Evolutionary conservation across 2,329 filamentous ascomycete species (phyloP), one percentile per base, ranked within the genome.

Genomic region (Aureobasidium sp.): DNA sequence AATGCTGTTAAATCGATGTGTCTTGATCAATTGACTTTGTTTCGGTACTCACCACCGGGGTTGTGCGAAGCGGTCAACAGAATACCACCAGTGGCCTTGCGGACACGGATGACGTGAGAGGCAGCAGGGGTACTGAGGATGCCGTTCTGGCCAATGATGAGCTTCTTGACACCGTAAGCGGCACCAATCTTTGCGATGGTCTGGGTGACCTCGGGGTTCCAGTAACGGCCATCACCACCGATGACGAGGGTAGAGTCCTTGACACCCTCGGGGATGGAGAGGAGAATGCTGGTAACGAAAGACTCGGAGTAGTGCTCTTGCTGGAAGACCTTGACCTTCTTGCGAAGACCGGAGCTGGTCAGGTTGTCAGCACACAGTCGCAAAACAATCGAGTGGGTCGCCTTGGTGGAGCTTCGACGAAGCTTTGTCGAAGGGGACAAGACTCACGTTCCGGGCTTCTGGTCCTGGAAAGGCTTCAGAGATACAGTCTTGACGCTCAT

Each of bases 291-390:
- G 60, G 91, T 80, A 62, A 98, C 81, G 71, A 98, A 98, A 49
- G 91, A 84, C 75, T 98, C 93, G 72, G 88, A 90, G 80, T 98
- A 98, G 75, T 98, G 81, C 56, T 84, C 79, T 73, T 96, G 79
- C 73, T 98, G 89, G 79, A 98, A 98, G 69, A 95, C 88, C 67
- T 88, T 90, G 75, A 97, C 93, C 83, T 95, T 97, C 77, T 98
- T 98, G 60, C 93, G 90, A 71, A 98, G 89, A 72, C 93, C 93
- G 62, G 93, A 98, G 63, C 91, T 97, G 66, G 55, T 40, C 29
- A 17, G 10, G 7, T 2, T n/a, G 48, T 51, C 37, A 51, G 48
- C 27, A 51, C 6, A 12, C 5, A 16, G 11, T 4, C 6, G 30
- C 25, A 21, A 52, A 41, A 27, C 16, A 29, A 29, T 29, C 30